Evolutionary conservation across 1,284 basidiomycete species (phyloP).

Genomic region (Marasmius tenuissimus): DNA sequence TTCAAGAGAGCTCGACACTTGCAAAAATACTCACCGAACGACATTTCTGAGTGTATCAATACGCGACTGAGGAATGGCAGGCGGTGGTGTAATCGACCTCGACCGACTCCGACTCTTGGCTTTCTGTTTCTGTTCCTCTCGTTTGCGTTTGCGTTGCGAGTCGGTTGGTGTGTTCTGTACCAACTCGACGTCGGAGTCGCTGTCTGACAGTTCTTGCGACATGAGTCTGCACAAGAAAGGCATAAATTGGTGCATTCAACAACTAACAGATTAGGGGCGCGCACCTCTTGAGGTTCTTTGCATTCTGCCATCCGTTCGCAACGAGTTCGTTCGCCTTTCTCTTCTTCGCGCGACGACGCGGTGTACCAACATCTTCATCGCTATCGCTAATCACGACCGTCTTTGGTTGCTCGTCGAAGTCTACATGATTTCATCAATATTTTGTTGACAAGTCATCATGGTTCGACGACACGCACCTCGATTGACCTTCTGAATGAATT

Average conservation of each 20-base stretch:
- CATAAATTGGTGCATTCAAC: background rate
- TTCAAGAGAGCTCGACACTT: background rate
- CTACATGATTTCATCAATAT: conserved; percentile 2
- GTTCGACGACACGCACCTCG: conserved; percentile 41
- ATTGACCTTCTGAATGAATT: conserved; percentile 48
- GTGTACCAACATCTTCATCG: conserved; percentile 23
- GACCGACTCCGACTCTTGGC: conserved; percentile 53
- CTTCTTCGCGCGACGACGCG: conserved; percentile 24
- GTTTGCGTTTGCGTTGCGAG: conserved; percentile 29
- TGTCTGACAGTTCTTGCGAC: conserved; percentile 40
- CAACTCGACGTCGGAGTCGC: conserved; percentile 39
- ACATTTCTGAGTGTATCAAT: conserved; percentile 53
- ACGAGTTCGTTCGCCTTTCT: conserved; percentile 27
- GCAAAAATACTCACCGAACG: conserved; percentile 47
- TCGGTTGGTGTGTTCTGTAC: conserved; percentile 31
- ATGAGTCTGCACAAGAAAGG: conserved; percentile 28
- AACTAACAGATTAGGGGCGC: conserved; percentile 9
- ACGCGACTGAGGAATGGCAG: conserved; percentile 50
- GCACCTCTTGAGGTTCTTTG: conserved; percentile 33
- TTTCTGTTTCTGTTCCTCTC: conserved; percentile 32
- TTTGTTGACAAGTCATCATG: conserved; percentile 12
- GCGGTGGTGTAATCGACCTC: conserved; percentile 72
- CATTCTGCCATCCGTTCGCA: conserved; percentile 32
- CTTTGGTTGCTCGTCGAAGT: conserved; percentile 4
- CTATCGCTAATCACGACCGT: conserved; percentile 23